phyloP scores from a whole-genome alignment of 495 filamentous ascomycete genomes.

The Emericellopsis terricola region DNA sequence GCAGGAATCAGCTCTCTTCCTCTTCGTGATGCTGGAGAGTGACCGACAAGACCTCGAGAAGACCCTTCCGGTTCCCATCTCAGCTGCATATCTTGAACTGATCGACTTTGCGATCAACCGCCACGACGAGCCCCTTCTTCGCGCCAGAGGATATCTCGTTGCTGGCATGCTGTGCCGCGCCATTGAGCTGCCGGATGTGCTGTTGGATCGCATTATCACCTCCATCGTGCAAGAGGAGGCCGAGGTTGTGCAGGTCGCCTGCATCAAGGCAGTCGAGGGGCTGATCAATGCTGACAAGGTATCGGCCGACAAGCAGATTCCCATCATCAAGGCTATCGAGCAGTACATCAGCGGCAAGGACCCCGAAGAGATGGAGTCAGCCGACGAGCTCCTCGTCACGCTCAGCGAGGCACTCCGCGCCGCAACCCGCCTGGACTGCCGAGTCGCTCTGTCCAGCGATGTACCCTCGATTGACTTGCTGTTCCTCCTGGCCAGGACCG shows the following conservation, averaged over 20 bases:
- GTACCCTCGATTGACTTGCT: conserved; percentile 63
- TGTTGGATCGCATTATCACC: conserved; percentile 60
- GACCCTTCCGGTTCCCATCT: conserved; percentile 42
- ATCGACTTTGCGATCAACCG: conserved; percentile 59
- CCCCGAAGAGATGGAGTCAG: conserved; percentile 61
- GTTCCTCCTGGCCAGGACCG: conserved; percentile 75
- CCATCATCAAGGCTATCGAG: conserved; percentile 59
- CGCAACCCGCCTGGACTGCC: conserved; percentile 59
- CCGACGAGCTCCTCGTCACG: conserved; percentile 80
- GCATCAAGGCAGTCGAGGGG: conserved; percentile 75
- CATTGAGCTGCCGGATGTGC: conserved; percentile 24
- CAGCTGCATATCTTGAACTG: conserved; percentile 54
- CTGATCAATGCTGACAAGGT: conserved; percentile 39
- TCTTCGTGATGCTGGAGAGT: conserved; percentile 61
- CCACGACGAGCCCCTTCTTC: conserved; percentile 40
- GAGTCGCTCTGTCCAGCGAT: conserved; percentile 45
- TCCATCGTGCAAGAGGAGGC: conserved; percentile 55
- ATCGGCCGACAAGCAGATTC: conserved; percentile 42
- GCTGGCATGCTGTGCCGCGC: conserved; percentile 52
- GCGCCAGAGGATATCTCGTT: conserved; percentile 71
- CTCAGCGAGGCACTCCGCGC: conserved; percentile 75
- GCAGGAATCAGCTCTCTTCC: conserved; percentile 64
- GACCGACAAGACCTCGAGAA: conserved; percentile 65
- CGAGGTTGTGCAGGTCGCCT: conserved; percentile 81
- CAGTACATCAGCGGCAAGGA: conserved; percentile 63